A percentile compares a stretch with the other conserved stretches of the same genome.
phyloP scores from a whole-genome alignment of 108 stramenopile genomes.

The Seminavis robusta region DNA sequence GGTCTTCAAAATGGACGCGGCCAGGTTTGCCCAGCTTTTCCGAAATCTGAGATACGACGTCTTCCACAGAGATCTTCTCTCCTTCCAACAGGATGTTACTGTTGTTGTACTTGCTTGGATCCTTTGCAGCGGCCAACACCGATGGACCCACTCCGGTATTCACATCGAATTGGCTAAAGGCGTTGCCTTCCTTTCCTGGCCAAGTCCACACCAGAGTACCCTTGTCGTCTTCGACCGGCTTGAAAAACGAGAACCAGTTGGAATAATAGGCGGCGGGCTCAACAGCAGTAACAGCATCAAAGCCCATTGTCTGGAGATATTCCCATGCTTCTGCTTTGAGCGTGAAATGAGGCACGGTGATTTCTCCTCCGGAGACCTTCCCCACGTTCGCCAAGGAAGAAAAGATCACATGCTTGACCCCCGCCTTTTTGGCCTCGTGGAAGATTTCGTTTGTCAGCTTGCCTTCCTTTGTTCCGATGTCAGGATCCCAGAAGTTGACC shows the following conservation, averaged over 20 bases:
- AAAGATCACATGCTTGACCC: conserved; percentile 6
- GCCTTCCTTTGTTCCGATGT: conserved; percentile 2
- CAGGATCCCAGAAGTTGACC: conserved; percentile 10
- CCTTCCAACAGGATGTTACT: not conserved
- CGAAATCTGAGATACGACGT: not conserved
- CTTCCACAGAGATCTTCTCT: not conserved
- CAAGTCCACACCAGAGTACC: conserved; percentile 3
- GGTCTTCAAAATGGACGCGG: conserved; percentile 3
- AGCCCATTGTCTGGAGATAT: conserved; percentile 4
- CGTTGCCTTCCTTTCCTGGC: not conserved
- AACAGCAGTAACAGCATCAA: not conserved
- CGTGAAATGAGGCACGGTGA: conserved; percentile 8
- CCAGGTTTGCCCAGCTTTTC: conserved; percentile 3
- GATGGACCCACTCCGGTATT: not conserved
- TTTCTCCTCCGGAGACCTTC: not conserved
- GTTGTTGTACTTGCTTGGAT: conserved; percentile 2
- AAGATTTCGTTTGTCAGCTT: conserved; percentile 1
- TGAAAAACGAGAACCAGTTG: conserved; percentile 9
- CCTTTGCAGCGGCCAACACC: conserved; percentile 1
- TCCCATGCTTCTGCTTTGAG: conserved; percentile 5
- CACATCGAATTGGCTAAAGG: conserved; percentile 5
- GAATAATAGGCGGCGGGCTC: conserved; percentile 2
- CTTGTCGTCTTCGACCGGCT: conserved; percentile 1
- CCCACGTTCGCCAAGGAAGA: conserved; percentile 6
- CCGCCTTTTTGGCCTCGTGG: conserved; percentile 9